Evolutionary conservation across 495 filamentous ascomycete genomes (phyloP).

Genomic region (Thermothielavioides terrestris): DNA sequence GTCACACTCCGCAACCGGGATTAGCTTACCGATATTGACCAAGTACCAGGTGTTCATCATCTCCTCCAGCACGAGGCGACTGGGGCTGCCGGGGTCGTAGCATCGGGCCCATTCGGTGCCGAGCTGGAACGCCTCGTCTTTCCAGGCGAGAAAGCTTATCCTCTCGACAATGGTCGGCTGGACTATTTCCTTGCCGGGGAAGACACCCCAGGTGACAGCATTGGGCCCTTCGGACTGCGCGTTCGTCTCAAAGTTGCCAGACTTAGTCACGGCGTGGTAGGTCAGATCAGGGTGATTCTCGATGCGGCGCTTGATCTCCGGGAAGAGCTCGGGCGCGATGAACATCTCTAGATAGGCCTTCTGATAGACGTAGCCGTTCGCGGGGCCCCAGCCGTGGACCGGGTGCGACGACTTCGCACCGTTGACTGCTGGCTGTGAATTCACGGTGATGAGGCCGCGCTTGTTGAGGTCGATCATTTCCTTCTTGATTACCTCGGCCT

Average conservation of each 20-base stretch:
- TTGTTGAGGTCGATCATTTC: constrained; percentile 73
- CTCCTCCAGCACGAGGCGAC: constrained; percentile 67
- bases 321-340: constrained; percentile 66
- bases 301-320: constrained; percentile 71
- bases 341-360: constrained; percentile 95
- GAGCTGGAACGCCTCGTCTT: constrained; percentile 91
- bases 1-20: too few species aligned
- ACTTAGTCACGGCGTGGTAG: constrained; percentile 83
- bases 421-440: constrained; percentile 93
- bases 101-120: constrained; percentile 93
- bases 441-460: constrained; percentile 87
- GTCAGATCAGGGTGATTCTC: constrained; percentile 72
- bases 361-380: constrained; percentile 95
- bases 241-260: constrained; percentile 77
- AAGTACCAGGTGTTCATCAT: constrained; percentile 89
- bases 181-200: constrained; percentile 96
- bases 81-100: constrained; percentile 68
- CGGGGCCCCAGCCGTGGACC: constrained; percentile 87
- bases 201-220: constrained; percentile 98
- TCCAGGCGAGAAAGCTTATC: constrained; percentile 96
- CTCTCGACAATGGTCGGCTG: constrained; percentile 99
- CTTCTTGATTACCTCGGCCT: constrained; percentile 68
- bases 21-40: constrained; percentile 78
- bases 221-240: constrained; percentile 78
- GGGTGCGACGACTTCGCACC: constrained; percentile 84